phyloP scores from a whole-genome alignment of 495 filamentous ascomycete genomes.

The Penicillium pancosmium region DNA sequence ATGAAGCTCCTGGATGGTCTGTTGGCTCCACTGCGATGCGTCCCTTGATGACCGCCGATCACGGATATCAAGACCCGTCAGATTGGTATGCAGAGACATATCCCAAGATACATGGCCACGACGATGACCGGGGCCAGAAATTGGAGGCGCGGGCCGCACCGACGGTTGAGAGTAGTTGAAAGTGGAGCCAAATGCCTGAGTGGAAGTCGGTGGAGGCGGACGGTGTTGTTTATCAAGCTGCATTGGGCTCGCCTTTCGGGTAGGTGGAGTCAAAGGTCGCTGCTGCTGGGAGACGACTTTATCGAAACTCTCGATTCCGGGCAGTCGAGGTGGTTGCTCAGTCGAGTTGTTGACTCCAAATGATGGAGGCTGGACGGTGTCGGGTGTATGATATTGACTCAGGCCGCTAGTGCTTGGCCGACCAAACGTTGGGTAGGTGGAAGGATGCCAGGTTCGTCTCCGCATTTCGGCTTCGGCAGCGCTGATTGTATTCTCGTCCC shows the following conservation, averaged over 20 bases:
- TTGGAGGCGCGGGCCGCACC: conserved; percentile 50
- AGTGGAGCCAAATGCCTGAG: conserved; percentile 38
- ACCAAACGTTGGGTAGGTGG: conserved; percentile 62
- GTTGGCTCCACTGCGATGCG: conserved; percentile 54
- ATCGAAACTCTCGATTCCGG: conserved; percentile 91
- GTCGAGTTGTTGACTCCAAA: conserved; percentile 49
- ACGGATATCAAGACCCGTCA: conserved; percentile 72
- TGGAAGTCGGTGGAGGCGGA: conserved; percentile 37
- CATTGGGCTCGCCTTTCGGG: conserved; percentile 69
- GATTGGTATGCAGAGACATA: conserved; percentile 69
- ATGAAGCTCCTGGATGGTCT: conserved; percentile 48
- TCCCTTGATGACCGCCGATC: conserved; percentile 58
- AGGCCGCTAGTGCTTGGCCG: conserved; percentile 63
- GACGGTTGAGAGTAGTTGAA: conserved; percentile 52
- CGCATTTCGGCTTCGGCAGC: conserved; percentile 75
- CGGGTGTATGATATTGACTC: conserved; percentile 61
- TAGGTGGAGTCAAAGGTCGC: conserved; percentile 63
- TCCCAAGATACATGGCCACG: conserved; percentile 73
- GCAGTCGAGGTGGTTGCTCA: conserved; percentile 65
- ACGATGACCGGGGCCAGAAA: conserved; percentile 58
- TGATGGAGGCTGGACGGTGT: conserved; percentile 56
- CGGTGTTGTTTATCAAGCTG: conserved; percentile 58
- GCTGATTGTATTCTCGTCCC: conserved; percentile 63
- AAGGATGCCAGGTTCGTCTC: conserved; percentile 88
- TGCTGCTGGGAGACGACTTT: conserved; percentile 59